Evolutionary conservation across 129 eudicot species (phyloP), one percentile per base, ranked within the genome.

Genomic region (Flaveria trinervia): DNA sequence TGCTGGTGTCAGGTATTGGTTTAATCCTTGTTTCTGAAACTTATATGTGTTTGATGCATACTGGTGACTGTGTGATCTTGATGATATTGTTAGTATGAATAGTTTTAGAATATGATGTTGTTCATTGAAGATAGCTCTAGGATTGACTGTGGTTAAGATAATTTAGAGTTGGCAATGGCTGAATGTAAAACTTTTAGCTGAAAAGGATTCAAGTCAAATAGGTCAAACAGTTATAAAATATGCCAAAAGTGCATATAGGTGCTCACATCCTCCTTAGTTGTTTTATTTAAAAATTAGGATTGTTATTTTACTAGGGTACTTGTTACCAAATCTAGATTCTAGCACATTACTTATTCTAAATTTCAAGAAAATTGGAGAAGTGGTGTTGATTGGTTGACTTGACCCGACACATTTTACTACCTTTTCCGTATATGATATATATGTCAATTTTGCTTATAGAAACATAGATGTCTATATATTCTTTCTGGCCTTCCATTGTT

Each of bases 1-100:
- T 86, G 93, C 93, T 61, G 93, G 90, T 81, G 93, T 88, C 41
- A 88, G 93, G 93, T 88, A 86, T 60, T 76, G 41, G 22, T 25
- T 41, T 54, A 10, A 12, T 62, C 1, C 20, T 52, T 15, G 13
- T 65, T 15, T 18, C 23, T 3, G n/a, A 36, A 26, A 39, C 8
- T 1, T 77, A 49, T 20, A 20, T 70, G 57, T 44, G 30, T 52
- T 23, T 15, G 18, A 68, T 41, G 23, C 68, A 16, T 68, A 2
- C 39, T 52, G 33, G 65, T 59, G 65, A 22, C 9, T 59, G 36
- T 14, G 33, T 68, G 67, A 28, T 67, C 22, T 45, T 68, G 17
- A 43, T 52, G 67, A 23, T 36, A 54, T 66, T 52, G 41, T 51
- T 41, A 8, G 67, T 41, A 51, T 51, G 46, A 51, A 28, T 62